Conservation (phyloP, 139 green algal genomes). For the Astrephomene gubernaculifera region DNA sequence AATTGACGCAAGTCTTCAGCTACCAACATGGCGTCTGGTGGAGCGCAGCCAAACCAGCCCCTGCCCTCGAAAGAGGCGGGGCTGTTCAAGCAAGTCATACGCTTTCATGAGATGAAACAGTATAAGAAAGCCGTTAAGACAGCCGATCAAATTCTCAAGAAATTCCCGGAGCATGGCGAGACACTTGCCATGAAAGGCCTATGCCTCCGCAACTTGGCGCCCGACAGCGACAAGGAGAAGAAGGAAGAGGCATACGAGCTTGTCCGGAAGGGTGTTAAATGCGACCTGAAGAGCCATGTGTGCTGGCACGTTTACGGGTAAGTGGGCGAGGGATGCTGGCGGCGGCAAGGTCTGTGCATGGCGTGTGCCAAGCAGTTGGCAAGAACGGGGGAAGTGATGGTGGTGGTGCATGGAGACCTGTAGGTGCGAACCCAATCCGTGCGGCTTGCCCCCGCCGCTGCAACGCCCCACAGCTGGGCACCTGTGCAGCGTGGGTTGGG, state of each 20-base stretch:
- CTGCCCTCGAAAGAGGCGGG: conserved; percentile 30
- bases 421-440: too few species aligned
- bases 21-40: conserved; percentile 3
- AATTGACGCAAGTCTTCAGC: neutral
- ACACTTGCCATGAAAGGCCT: conserved; percentile 98
- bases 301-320: conserved; percentile 99
- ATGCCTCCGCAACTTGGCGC: conserved; percentile 82
- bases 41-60: conserved; percentile 22
- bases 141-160: conserved; percentile 96
- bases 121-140: conserved; percentile 99
- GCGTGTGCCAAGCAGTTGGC: too few species aligned
- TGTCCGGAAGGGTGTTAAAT: conserved; percentile 88
- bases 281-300: conserved; percentile 92
- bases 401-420: too few species aligned
- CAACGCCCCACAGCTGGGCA: too few species aligned
- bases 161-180: conserved; percentile 96
- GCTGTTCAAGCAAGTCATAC: conserved; percentile 69
- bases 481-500: too few species aligned
- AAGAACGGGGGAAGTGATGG: too few species aligned
- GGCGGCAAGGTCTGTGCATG: neutral
- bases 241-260: conserved; percentile 96
- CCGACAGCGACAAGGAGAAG: conserved; percentile 52
- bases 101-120: conserved; percentile 96
- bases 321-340: conserved; percentile 15
- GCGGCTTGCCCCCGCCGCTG: too few species aligned